These are phyloP conservation scores for Avena eriantha DNA, from an alignment of 176 grass and related monocot species.

Conservation along the genomic window DNA sequence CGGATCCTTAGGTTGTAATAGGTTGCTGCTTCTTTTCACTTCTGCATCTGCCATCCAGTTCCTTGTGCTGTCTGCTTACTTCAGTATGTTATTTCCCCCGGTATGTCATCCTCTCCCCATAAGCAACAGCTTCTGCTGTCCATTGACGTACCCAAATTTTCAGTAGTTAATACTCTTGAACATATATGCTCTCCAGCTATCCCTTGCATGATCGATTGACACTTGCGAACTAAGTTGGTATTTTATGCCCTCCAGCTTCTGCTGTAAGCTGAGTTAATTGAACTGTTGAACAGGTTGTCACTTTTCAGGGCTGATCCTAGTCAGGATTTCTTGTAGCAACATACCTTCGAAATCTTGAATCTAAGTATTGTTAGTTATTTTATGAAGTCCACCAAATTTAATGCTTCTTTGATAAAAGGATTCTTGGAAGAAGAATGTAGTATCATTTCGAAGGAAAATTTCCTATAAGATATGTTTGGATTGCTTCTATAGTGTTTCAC, in stretches of 20 bases:
- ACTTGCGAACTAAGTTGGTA: not conserved
- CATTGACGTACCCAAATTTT: not conserved
- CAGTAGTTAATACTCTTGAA: not conserved
- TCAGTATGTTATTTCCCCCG: not conserved
- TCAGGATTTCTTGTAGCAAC: not conserved
- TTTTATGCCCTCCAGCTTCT: no score
- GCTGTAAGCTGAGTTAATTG: not conserved
- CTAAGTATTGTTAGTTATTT: not conserved
- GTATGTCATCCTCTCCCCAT: not conserved
- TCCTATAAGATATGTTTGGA: no score
- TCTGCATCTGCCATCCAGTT: not conserved
- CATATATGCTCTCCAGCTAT: not conserved
- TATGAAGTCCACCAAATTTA: not conserved
- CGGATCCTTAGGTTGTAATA: not conserved
- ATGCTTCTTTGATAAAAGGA: not conserved
- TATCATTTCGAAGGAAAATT: no score
- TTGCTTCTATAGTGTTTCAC: not conserved
- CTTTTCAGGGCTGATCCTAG: not conserved
- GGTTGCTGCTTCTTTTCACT: slow-evolving; percentile 6
- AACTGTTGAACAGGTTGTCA: not conserved
- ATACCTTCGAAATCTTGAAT: not conserved
- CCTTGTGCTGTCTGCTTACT: not conserved
- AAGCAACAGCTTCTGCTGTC: not conserved
- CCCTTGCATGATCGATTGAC: not conserved
- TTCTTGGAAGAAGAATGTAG: not conserved